phyloP scores from a whole-genome alignment of 2,329 filamentous ascomycete species.

The Venturia asperata region DNA sequence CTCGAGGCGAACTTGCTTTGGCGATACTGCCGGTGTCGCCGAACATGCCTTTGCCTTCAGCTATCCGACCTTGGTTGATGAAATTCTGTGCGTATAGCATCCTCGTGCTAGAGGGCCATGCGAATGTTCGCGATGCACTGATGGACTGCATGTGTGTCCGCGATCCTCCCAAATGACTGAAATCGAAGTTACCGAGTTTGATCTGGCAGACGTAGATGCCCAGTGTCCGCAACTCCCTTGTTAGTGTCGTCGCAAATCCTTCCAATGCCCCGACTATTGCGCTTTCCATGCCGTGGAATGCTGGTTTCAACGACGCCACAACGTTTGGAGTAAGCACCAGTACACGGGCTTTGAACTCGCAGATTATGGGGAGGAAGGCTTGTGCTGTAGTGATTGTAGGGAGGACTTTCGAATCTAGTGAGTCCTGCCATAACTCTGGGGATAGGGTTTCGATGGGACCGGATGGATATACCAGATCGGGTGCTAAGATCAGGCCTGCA shows the following conservation, averaged over 20 bases:
- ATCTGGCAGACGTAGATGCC: constrained; percentile 77
- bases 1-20: constrained; percentile 48
- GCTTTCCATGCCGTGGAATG: constrained; percentile 79
- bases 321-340: constrained; percentile 74
- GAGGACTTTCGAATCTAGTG: constrained; percentile 85
- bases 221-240: constrained; percentile 69
- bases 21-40: constrained; percentile 25
- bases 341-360: constrained; percentile 55
- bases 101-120: constrained; percentile 33
- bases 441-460: constrained; percentile 81
- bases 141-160: constrained; percentile 22
- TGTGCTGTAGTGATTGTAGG: constrained; percentile 85
- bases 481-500: constrained; percentile 74
- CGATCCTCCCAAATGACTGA: constrained; percentile 52
- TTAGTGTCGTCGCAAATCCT: constrained; percentile 73
- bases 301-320: constrained; percentile 69
- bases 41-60: constrained; percentile 47
- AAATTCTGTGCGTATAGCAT: constrained; percentile 34
- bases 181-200: constrained; percentile 86
- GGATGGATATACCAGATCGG: constrained; percentile 68
- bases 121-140: constrained; percentile 30
- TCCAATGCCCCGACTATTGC: constrained; percentile 80
- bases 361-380: constrained; percentile 60
- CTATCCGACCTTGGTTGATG: constrained; percentile 31
- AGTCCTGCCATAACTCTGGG: constrained; percentile 76